Conservation (phyloP, 2,329 filamentous ascomycete species). For the Apiospora kogelbergensis region DNA sequence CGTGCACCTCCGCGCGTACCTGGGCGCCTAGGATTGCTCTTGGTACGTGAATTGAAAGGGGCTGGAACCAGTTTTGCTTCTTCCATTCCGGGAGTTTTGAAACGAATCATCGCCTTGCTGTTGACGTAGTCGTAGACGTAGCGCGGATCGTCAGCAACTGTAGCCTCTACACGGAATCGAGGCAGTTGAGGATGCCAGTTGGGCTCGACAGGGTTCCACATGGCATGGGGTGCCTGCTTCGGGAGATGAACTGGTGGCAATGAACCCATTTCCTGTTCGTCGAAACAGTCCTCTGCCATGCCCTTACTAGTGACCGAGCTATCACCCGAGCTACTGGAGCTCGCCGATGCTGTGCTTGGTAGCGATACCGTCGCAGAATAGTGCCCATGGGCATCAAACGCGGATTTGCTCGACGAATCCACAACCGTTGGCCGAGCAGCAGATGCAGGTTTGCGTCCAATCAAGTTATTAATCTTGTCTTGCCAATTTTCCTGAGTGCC, state of each 20-base stretch:
- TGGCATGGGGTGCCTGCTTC: slow-evolving; percentile 57
- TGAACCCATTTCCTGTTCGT: slow-evolving; percentile 78
- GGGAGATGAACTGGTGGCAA: slow-evolving; percentile 72
- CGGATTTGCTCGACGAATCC: slow-evolving; percentile 66
- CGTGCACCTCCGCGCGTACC: slow-evolving; percentile 16
- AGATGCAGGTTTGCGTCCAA: slow-evolving; percentile 60
- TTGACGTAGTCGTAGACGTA: slow-evolving; percentile 39
- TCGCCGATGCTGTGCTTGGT: slow-evolving; percentile 42
- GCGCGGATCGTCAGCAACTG: slow-evolving; percentile 42
- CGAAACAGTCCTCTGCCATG: slow-evolving; percentile 78
- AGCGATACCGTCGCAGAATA: slow-evolving; percentile 70
- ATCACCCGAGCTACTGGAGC: slow-evolving; percentile 36
- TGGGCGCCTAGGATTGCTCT: slow-evolving; percentile 23
- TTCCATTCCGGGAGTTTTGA: slow-evolving; percentile 42
- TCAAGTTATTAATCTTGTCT: slow-evolving; percentile 77
- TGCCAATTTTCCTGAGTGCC: slow-evolving; percentile 63
- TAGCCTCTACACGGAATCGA: slow-evolving; percentile 49
- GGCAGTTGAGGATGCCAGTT: slow-evolving; percentile 55
- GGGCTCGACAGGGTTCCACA: slow-evolving; percentile 60
- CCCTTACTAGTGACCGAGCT: slow-evolving; percentile 59
- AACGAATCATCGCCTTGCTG: slow-evolving; percentile 41
- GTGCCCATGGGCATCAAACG: slow-evolving; percentile 51
- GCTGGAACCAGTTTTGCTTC: slow-evolving; percentile 37
- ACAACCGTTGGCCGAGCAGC: slow-evolving; percentile 60
- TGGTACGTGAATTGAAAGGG: slow-evolving; percentile 19